Evolutionary conservation across 345 rosid species (phyloP).

Genomic region (Garcia nutans): DNA sequence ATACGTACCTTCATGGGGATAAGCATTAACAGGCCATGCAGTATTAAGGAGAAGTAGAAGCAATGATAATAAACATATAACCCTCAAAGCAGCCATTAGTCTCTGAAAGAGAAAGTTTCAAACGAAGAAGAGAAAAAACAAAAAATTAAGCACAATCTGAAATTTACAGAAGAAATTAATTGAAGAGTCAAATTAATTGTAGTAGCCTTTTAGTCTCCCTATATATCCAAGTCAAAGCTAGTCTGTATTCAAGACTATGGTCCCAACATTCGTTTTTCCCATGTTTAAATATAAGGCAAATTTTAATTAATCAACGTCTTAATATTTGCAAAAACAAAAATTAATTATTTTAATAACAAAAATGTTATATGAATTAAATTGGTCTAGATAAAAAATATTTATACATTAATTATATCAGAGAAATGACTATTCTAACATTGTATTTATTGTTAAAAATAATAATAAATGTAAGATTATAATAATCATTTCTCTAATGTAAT

Average conservation of each 20-base stretch:
- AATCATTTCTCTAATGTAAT: no score
- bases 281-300: neutral
- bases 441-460: no score
- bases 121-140: slow-evolving; percentile 1
- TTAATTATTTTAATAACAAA: no score
- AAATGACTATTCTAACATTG: no score
- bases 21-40: slow-evolving; percentile 14
- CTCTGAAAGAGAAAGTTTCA: neutral
- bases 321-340: no score
- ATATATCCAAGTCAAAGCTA: slow-evolving; percentile 11
- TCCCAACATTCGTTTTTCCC: slow-evolving; percentile 30
- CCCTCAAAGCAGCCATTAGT: slow-evolving; percentile 20
- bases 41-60: slow-evolving; percentile 10
- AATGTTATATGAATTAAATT: no score
- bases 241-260: neutral
- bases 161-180: slow-evolving; percentile 19
- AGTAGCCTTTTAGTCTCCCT: neutral
- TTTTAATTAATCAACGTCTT: no score
- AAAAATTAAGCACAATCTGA: slow-evolving; percentile 3
- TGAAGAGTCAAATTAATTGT: neutral
- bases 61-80: slow-evolving; percentile 4
- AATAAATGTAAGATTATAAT: no score
- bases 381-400: no score
- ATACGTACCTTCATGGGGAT: slow-evolving; percentile 22
- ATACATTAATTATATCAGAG: no score